Evolutionary conservation across 2,329 filamentous ascomycete species (phyloP), one percentile per base, ranked within the genome.

Genomic region (Cladophialophora yegresii): DNA sequence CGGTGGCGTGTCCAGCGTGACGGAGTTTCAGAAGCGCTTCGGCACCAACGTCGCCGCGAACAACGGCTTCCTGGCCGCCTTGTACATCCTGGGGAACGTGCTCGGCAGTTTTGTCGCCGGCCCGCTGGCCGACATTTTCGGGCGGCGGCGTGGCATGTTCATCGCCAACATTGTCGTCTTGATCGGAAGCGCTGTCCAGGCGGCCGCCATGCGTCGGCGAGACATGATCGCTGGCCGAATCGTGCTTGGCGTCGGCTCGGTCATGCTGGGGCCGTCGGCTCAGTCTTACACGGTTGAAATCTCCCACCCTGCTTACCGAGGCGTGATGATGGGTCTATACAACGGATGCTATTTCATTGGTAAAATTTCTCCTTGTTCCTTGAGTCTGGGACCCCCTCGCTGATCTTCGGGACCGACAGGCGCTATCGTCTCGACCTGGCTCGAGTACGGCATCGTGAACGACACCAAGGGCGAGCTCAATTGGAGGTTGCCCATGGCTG

Each of bases 1-100:
- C 49, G 49, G 49, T 23, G 49, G 49, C 20, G 49, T 53, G 20
- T 53, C 49, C 12, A 53, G 49, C 49, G 49, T 53, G 22, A n/a
- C 5, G 16, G 49, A 53, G 12, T 53, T 53, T 22, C 49, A 53
- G 49, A 53, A 26, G 23, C 49, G 49, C 8, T 53, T 53, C 26
- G 49, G 49, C 13, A 53, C 49, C 49, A 53, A 53, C 20, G 49
- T 53, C 49, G 49, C 51, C 51, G 6, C 51, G 28, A 54, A 54
- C 51, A 54, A 54, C 23, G 54, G 54, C 10, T 23, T 43, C n/a
- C 16, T 56, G 5, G 54, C 32, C 5, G 54, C 32, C 9, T 26
- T 56, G 16, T 56, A 56, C 32, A 26, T 56, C n/a, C 4, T 56
- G 9, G 54, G 54, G n/a, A 40, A 56, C 13, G 32, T 56, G 9